Evolutionary conservation across 805 yeast species (phyloP).

Genomic region (Saturnispora dispora): DNA sequence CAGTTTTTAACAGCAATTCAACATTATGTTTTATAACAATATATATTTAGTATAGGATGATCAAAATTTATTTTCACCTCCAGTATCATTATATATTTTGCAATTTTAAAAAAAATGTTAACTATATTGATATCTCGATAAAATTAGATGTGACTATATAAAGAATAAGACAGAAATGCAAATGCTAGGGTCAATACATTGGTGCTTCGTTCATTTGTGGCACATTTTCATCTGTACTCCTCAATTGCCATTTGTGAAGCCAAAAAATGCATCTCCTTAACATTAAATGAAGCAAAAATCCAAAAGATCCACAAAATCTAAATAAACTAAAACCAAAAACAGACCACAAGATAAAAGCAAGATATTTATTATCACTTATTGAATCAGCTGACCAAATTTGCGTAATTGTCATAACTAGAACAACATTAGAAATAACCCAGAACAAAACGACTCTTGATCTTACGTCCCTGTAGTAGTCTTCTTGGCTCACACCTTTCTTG

Average conservation of each 20-base stretch:
- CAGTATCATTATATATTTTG: not conserved
- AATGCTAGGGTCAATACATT: not conserved
- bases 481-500: conserved; percentile 37
- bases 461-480: conserved; percentile 90
- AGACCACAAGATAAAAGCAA: conserved; percentile 82
- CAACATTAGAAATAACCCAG: conserved; percentile 83
- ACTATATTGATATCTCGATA: not conserved
- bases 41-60: no score
- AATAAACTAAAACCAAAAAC: conserved; percentile 78
- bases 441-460: conserved; percentile 90
- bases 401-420: conserved; percentile 78
- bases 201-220: conserved; percentile 13
- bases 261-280: conserved; percentile 27
- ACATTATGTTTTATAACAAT: no score
- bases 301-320: conserved; percentile 74
- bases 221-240: conserved; percentile 15
- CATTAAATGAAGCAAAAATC: conserved; percentile 45
- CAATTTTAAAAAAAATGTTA: no score
- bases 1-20: no score
- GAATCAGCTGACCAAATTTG: conserved; percentile 70
- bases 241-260: conserved; percentile 26
- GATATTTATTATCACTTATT: conserved; percentile 59
- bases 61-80: no score
- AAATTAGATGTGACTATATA: not conserved
- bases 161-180: not conserved